These are phyloP conservation scores for Aspergillus quadricinctus DNA, from an alignment of 2,329 filamentous ascomycete species.

Conservation along the genomic window DNA sequence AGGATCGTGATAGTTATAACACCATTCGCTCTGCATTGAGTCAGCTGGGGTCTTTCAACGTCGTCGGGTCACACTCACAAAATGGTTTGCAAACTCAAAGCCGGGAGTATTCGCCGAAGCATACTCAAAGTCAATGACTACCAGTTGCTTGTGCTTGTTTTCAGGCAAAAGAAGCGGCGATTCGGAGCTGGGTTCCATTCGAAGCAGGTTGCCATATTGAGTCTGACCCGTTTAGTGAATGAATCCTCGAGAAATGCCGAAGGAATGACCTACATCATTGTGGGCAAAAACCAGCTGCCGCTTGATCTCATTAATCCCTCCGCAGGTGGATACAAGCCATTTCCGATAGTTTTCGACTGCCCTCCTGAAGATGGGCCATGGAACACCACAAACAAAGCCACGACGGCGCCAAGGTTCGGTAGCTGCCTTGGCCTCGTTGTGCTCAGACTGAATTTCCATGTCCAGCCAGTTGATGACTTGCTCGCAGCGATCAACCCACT, in stretches of 20 bases:
- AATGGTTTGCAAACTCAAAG: conserved; percentile 95
- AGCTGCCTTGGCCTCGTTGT: conserved; percentile 39
- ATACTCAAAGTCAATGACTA: conserved; percentile 99
- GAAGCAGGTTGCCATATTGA: conserved; percentile 96
- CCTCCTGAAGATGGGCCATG: conserved; percentile 73
- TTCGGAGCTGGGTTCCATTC: conserved; percentile 63
- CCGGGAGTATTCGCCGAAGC: conserved; percentile 82
- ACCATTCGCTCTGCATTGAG: conserved; percentile 70
- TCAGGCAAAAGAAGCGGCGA: conserved; percentile 83
- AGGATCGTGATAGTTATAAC: conserved; percentile 90
- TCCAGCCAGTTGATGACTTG: conserved; percentile 51
- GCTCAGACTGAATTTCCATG: conserved; percentile 52
- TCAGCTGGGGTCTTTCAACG: conserved; percentile 8
- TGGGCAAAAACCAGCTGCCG: conserved; percentile 88
- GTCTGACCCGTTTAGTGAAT: conserved; percentile 54
- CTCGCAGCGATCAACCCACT: conserved; percentile 67
- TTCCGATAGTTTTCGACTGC: conserved; percentile 72
- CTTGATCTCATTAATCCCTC: conserved; percentile 61
- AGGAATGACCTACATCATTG: conserved; percentile 68
- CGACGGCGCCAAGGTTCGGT: conserved; percentile 60
- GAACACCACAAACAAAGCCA: conserved; percentile 76
- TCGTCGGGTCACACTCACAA: conserved; percentile 50
- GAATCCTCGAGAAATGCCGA: background rate
- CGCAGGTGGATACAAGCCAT: conserved; percentile 69
- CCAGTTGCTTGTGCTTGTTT: conserved; percentile 91